Percentiles rank a stretch among this genome's conserved stretches.
These are phyloP conservation scores for Linnemannia schmuckeri DNA, from an alignment of 192 early-diverging fungal genomes.

Conservation along the genomic window DNA sequence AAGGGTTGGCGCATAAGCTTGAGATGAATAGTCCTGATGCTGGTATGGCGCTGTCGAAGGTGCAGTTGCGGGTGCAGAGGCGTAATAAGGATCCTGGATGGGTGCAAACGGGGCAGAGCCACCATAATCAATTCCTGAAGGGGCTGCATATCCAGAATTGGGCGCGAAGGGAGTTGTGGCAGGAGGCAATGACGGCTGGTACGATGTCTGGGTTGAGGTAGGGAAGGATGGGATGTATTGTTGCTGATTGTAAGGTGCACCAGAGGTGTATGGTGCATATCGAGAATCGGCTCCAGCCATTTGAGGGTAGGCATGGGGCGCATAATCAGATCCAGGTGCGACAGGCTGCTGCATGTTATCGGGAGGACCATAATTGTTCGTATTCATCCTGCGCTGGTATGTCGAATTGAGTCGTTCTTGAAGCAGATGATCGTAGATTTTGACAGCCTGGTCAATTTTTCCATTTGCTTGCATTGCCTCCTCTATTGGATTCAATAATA, in stretches of 20 bases:
- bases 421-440: slow-evolving; percentile 89
- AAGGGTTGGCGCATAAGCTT: slow-evolving; percentile 16
- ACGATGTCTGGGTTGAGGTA: slow-evolving; percentile 8
- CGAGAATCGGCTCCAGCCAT: slow-evolving; percentile 42
- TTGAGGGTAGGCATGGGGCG: slow-evolving; percentile 44
- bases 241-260: slow-evolving; percentile 38
- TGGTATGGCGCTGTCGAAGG: slow-evolving; percentile 18
- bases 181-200: slow-evolving; percentile 49
- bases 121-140: slow-evolving; percentile 17
- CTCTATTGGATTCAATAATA: slow-evolving; percentile 29
- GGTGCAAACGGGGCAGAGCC: slow-evolving; percentile 40
- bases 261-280: slow-evolving; percentile 45
- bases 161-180: slow-evolving; percentile 50
- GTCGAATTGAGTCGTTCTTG: slow-evolving; percentile 74
- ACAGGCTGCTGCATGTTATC: slow-evolving; percentile 33
- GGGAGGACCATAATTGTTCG: slow-evolving; percentile 33
- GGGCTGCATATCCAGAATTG: slow-evolving; percentile 34
- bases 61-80: slow-evolving; percentile 19
- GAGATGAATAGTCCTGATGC: slow-evolving; percentile 7
- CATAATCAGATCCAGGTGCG: slow-evolving; percentile 48
- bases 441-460: slow-evolving; percentile 84
- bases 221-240: neutral
- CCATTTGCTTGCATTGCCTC: slow-evolving; percentile 84
- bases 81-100: slow-evolving; percentile 20
- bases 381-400: slow-evolving; percentile 34